Base-by-base conservation (phyloP, 1,284 basidiomycete genomes). In the Cerrena zonata region DNA sequence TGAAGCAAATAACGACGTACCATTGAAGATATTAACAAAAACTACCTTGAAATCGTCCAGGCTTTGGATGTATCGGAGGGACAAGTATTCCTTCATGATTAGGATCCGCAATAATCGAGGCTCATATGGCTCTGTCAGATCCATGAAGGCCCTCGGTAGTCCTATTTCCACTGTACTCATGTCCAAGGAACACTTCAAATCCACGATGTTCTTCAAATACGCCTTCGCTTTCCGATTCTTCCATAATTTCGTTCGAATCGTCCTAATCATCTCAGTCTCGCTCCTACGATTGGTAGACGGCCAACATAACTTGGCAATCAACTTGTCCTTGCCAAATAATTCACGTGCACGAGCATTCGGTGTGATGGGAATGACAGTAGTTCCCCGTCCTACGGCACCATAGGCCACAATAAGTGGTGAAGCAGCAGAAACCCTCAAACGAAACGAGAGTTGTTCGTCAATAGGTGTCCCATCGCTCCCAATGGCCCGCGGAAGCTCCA, bases 331-430 rank as follows among this genome's bases (percentile, higher is more conserved):
- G 7, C 10, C 13, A 18, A 15, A 22, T 7, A 18, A 18, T 10
- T 15, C 10, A 5, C 10, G 7, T 18, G 15, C 39, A 40, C 10
- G 10, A 5, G 7, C 42, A 22, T 10, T 15, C 10, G 42, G 15
- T n/a, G 11, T 25, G 4, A 49, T 23, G 5, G 39, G 40, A 30
- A 49, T 26, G 5, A 49, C 30, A 12, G 41, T 49, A 7, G 48
- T 49, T 27, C 48, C 48, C 4, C 48, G 40, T 13, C 41, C 40
- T 11, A 49, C 42, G 18, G 30, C 22, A 22, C 48, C 48, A 19
- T 41, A 41, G 5, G 45, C 45, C 7, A 22, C 21, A 7, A 25
- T 23, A 44, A 44, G 18, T 21, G 19, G 42, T 11, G 7, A 5
- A 10, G 11, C 11, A 5, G 42, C 13, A 11, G 12, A 12, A 12